Evolutionary conservation across 2,329 filamentous ascomycete species (phyloP).

Genomic region (Ambrosiella xylebori): DNA sequence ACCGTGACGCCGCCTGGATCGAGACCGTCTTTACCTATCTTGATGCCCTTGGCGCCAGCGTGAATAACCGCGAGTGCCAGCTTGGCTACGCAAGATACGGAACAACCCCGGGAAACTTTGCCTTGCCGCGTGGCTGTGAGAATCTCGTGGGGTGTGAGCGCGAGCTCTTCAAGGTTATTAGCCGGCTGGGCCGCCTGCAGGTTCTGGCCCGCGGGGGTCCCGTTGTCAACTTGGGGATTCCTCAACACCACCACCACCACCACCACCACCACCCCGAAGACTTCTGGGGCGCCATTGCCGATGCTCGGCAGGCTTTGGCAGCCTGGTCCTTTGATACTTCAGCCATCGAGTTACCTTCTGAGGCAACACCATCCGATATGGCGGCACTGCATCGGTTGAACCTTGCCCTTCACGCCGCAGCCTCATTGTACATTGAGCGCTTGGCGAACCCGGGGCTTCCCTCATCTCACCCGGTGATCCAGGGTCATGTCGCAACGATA

Average conservation of each 20-base stretch:
- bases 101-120: slow-evolving; percentile 32
- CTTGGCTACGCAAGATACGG: slow-evolving; percentile 23
- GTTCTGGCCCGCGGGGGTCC: slow-evolving; percentile 56
- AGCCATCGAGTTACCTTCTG: slow-evolving; percentile 32
- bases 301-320: slow-evolving; percentile 57
- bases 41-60: slow-evolving; percentile 78
- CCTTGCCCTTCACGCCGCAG: slow-evolving; percentile 24
- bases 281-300: slow-evolving; percentile 83
- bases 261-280: neutral
- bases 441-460: slow-evolving; percentile 61
- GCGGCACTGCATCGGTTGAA: no score
- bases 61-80: slow-evolving; percentile 81
- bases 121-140: slow-evolving; percentile 48
- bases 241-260: no score
- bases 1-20: slow-evolving; percentile 69
- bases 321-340: slow-evolving; percentile 59
- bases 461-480: slow-evolving; percentile 29
- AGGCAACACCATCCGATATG: slow-evolving; percentile 23
- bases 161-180: slow-evolving; percentile 70
- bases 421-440: slow-evolving; percentile 76
- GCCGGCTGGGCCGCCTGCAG: slow-evolving; percentile 69
- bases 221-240: slow-evolving; percentile 22
- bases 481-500: neutral
- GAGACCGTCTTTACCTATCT: slow-evolving; percentile 88
- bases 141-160: slow-evolving; percentile 80